These are phyloP conservation scores for Periconia sp. DNA, from an alignment of 2,329 filamentous ascomycete species.

Conservation along the genomic window DNA sequence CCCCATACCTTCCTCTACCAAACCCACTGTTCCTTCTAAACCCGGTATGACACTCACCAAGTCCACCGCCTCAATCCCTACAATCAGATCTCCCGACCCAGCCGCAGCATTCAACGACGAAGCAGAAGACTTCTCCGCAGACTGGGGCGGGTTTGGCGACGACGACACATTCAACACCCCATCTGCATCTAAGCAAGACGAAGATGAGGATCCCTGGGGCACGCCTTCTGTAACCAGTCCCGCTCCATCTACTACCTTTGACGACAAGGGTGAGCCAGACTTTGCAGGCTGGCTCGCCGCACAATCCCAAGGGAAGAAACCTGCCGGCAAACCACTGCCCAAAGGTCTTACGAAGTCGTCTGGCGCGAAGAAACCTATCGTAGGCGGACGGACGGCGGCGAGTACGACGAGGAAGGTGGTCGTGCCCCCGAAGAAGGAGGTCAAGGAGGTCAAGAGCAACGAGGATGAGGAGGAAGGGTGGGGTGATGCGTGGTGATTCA, in stretches of 20 bases:
- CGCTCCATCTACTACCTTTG: constrained; percentile 63
- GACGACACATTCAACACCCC: constrained; percentile 47
- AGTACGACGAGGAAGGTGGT: constrained; percentile 38
- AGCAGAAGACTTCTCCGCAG: constrained; percentile 68
- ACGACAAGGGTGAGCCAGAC: constrained; percentile 88
- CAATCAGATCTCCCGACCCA: constrained; percentile 47
- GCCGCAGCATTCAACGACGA: constrained; percentile 58
- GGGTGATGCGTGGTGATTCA: constrained; percentile 45
- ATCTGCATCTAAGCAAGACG: constrained; percentile 48
- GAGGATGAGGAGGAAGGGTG: constrained; percentile 49
- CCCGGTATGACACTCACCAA: constrained; percentile 38
- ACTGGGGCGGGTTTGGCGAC: constrained; percentile 75
- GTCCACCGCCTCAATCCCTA: constrained; percentile 33
- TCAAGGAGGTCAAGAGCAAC: constrained; percentile 45
- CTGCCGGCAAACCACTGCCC: constrained; percentile 70
- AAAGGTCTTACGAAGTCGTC: constrained; percentile 77
- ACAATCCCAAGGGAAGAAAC: constrained; percentile 76
- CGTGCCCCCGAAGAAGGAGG: constrained; percentile 35
- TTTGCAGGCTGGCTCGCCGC: constrained; percentile 95
- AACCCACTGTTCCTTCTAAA: constrained; percentile 50
- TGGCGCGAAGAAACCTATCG: constrained; percentile 40
- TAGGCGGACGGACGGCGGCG: constrained; percentile 35
- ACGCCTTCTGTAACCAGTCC: constrained; percentile 49
- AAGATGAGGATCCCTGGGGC: constrained; percentile 61
- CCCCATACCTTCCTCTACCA: constrained; percentile 51